phyloP scores from a whole-genome alignment of 2,329 filamentous ascomycete genomes.

The Colletotrichum agaves region DNA sequence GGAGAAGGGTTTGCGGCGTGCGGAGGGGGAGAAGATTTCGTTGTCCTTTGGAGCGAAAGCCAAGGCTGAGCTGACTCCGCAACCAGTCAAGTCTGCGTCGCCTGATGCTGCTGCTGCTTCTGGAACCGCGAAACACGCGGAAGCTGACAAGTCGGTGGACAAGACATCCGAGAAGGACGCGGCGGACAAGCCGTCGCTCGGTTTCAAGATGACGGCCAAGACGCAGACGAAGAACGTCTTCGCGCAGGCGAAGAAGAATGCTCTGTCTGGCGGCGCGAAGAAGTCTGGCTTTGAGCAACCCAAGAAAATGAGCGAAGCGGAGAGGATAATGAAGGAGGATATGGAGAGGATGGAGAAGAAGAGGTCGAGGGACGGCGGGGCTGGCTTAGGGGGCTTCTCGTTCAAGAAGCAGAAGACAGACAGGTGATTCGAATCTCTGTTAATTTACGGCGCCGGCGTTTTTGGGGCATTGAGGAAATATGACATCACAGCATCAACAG shows the following conservation, averaged over 20 bases:
- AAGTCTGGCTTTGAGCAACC: conserved; percentile 69
- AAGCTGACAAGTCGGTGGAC: conserved; percentile 36
- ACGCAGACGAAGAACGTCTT: conserved; percentile 84
- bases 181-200: conserved; percentile 33
- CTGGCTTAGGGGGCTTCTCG: conserved; percentile 57
- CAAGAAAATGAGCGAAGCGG: conserved; percentile 89
- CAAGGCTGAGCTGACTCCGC: conserved; percentile 36
- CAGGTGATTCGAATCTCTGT: not conserved
- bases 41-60: conserved; percentile 70
- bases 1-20: conserved; percentile 64
- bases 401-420: conserved; percentile 63
- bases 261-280: conserved; percentile 68
- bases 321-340: conserved; percentile 89
- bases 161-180: conserved; percentile 21
- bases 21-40: conserved; percentile 81
- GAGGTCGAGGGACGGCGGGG: conserved; percentile 59
- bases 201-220: conserved; percentile 72
- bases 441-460: conserved; percentile 16
- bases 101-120: conserved; percentile 38
- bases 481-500: not conserved
- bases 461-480: not conserved
- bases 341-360: conserved; percentile 81
- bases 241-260: conserved; percentile 73
- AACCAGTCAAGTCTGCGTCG: conserved; percentile 31
- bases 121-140: conserved; percentile 35